A percentile compares a stretch with the other conserved stretches of the same genome.
phyloP scores from a whole-genome alignment of 78 protist species.

The Creolimax fragrantissima region DNA sequence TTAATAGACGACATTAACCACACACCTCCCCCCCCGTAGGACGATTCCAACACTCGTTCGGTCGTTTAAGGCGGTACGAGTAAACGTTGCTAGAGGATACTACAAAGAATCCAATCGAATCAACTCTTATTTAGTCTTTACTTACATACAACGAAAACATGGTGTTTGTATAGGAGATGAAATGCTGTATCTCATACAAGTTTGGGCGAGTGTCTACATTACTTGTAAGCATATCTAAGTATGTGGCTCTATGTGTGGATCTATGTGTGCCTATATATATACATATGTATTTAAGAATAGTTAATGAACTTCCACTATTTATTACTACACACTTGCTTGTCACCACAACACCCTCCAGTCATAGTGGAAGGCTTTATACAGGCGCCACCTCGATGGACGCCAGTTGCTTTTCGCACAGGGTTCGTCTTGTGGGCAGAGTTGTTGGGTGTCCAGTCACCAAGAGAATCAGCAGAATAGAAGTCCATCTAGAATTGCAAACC shows the following conservation, averaged over 20 bases:
- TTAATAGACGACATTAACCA: too few species aligned
- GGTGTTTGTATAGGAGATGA: not conserved
- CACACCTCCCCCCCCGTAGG: too few species aligned
- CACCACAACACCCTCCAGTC: not conserved
- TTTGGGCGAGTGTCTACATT: not conserved
- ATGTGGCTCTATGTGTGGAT: not conserved
- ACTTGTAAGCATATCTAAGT: not conserved
- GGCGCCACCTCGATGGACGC: too few species aligned
- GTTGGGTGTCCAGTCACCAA: constrained; percentile 38
- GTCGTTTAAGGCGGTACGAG: not conserved
- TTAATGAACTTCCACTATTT: not conserved
- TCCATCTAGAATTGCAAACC: not conserved
- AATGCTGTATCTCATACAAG: not conserved
- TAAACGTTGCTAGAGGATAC: not conserved
- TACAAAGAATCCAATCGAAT: not conserved
- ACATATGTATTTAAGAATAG: too few species aligned
- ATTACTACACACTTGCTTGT: not conserved
- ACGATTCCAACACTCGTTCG: not conserved
- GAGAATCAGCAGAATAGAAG: constrained; percentile 2
- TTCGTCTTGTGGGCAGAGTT: not conserved
- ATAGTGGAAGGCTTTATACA: not conserved
- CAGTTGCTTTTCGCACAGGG: not conserved
- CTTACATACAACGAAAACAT: not conserved
- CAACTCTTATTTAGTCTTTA: not conserved
- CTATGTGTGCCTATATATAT: not conserved